phyloP scores from a whole-genome alignment of 371 early-diverging fungal genomes.

The Choanephora cucurbitarum region DNA sequence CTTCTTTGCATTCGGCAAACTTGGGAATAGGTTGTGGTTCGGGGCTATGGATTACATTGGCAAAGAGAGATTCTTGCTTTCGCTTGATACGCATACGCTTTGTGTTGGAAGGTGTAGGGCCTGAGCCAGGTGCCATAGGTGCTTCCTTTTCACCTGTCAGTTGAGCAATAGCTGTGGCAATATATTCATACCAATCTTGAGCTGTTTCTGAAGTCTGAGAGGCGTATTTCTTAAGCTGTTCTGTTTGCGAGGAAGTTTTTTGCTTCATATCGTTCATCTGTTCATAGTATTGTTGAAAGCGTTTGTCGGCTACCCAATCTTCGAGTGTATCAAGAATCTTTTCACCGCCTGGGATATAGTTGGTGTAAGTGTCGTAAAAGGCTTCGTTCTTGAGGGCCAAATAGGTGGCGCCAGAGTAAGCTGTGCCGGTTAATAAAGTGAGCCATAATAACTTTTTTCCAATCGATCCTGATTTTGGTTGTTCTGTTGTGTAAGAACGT shows the following conservation, averaged over 20 bases:
- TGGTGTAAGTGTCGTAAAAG: slow-evolving; percentile 46
- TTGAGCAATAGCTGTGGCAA: slow-evolving; percentile 36
- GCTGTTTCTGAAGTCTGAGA: slow-evolving; percentile 30
- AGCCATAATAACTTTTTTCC: slow-evolving; percentile 38
- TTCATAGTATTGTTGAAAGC: slow-evolving; percentile 28
- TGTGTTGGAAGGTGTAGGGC: slow-evolving; percentile 24
- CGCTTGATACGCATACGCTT: slow-evolving; percentile 13
- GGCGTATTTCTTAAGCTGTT: slow-evolving; percentile 21
- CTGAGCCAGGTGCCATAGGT: slow-evolving; percentile 22
- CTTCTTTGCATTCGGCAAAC: slow-evolving; percentile 21
- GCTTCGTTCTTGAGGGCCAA: slow-evolving; percentile 46
- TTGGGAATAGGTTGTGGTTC: slow-evolving; percentile 27
- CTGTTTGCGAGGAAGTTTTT: slow-evolving; percentile 18
- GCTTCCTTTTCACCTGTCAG: slow-evolving; percentile 34
- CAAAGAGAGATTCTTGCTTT: slow-evolving; percentile 27
- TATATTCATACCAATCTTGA: slow-evolving; percentile 43
- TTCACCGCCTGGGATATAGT: slow-evolving; percentile 51
- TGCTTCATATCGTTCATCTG: slow-evolving; percentile 27
- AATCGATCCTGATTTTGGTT: slow-evolving; percentile 15
- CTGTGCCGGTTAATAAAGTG: slow-evolving; percentile 30
- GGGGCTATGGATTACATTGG: slow-evolving; percentile 34
- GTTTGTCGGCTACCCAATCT: slow-evolving; percentile 32
- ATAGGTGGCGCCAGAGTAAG: slow-evolving; percentile 46
- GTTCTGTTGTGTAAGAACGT: slow-evolving; percentile 19
- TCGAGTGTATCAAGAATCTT: slow-evolving; percentile 41